Base-by-base conservation (phyloP, 2,329 filamentous ascomycete genomes). In the Lasiodiplodia hormozganensis region DNA sequence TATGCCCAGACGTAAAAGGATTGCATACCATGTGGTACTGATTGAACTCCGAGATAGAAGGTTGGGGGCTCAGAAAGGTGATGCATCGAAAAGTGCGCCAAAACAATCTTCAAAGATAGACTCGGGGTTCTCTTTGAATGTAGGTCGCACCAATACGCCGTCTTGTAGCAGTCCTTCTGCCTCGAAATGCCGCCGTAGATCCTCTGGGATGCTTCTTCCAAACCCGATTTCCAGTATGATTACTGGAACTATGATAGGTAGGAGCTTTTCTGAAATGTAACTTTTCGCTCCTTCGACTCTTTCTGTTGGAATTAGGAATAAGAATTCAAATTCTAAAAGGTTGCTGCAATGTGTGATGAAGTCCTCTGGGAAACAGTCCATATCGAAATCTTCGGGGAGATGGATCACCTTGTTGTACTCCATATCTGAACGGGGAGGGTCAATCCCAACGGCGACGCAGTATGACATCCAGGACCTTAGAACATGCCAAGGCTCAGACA, bases 391-490 rank as follows among this genome's bases (percentile, higher is more conserved):
- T n/a, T 47, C 6, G 10, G 43, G 43, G 11, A 47, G 6, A 47
- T 10, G 6, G 0, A 2, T 7, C n/a, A 47, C n/a, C 18, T 2
- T 0, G 2, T 43, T 6, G 16, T 18, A 1, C 0, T n/a, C 38
- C 2, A 4, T 16, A 12, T 0, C 1, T 40, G 38, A 40, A 4
- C 1, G 0, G 11, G 38, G 18, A 7, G 14, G 12, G n/a, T 18
- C 4, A n/a, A 18, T 43, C 2, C 18, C 14, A 16, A 43, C 14
- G 1, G 4, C 5, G 4, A 7, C 2, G 5, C 5, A 18, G 40
- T 43, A n/a, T 7, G 40, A 43, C 0, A 14, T 14, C 49, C 49
- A 52, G 14, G 11, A 7, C 11, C 49, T 23, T 7, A 52, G 5
- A 25, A 28, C 11, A 12, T 28, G 7, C 49, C 43, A 47, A 2